Percentiles rank a stretch among this genome's conserved stretches.
Conservation (phyloP, 73 alveolate genomes). For the Tetrahymena thermophila region DNA sequence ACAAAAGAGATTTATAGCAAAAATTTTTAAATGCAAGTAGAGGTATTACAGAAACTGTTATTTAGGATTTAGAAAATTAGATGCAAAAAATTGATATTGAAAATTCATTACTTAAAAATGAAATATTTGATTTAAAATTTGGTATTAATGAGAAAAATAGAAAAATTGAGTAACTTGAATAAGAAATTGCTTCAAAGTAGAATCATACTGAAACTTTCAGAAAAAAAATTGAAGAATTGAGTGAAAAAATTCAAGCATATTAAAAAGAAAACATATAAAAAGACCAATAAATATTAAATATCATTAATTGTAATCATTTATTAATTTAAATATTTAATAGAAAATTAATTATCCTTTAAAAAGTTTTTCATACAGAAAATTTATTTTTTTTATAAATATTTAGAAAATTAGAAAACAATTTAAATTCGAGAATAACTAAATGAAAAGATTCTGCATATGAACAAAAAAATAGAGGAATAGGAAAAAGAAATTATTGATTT, state of each 20-base stretch:
- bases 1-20: background rate
- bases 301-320: background rate
- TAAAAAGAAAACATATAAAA: background rate
- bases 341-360: too few species aligned
- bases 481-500: background rate
- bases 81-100: background rate
- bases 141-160: background rate
- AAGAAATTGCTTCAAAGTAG: background rate
- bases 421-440: background rate
- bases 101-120: background rate
- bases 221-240: background rate
- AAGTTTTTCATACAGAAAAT: too few species aligned
- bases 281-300: background rate
- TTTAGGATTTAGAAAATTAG: background rate
- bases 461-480: background rate
- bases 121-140: background rate
- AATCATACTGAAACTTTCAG: background rate
- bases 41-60: background rate
- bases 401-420: background rate
- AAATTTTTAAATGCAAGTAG: background rate
- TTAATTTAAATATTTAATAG: background rate
- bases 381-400: too few species aligned
- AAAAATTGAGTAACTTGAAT: background rate
- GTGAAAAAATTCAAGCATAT: background rate
- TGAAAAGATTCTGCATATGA: background rate